These are phyloP conservation scores for Poterioochromonas sp. DNA, from an alignment of 352 stramenopile genomes.

Conservation along the genomic window DNA sequence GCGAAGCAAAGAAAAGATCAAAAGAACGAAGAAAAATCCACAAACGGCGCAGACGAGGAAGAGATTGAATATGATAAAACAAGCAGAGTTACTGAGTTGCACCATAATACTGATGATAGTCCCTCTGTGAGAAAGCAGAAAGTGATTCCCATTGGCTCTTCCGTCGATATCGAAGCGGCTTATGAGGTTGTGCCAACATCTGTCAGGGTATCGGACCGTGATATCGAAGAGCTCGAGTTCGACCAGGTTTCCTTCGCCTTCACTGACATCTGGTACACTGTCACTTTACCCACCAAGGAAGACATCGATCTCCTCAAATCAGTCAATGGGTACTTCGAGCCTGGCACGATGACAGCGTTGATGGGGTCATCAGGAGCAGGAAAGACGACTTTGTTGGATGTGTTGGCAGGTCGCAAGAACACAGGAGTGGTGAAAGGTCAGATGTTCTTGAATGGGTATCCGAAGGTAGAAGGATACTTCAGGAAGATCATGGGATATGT, in stretches of 20 bases:
- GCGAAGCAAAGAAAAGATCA: no score
- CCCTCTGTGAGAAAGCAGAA: no score
- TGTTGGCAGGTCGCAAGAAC: conserved; percentile 79
- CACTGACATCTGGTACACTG: conserved; percentile 51
- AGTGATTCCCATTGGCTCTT: no score
- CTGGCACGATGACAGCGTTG: conserved; percentile 53
- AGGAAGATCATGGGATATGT: conserved; percentile 74
- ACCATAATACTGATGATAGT: no score
- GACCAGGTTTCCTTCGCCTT: conserved; percentile 46
- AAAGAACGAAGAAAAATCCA: no score
- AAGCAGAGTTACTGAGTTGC: no score
- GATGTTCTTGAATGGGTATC: conserved; percentile 72
- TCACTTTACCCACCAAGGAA: conserved; percentile 51
- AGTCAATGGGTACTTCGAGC: conserved; percentile 56
- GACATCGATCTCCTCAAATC: conserved; percentile 64
- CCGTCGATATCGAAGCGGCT: no score
- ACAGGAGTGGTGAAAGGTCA: conserved; percentile 67
- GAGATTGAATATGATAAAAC: no score
- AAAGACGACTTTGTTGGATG: conserved; percentile 86
- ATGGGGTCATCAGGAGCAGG: conserved; percentile 64
- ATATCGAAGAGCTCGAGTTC: conserved; percentile 16
- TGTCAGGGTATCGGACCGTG: no score
- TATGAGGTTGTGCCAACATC: no score
- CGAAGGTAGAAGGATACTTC: conserved; percentile 65
- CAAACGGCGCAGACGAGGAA: no score